Conservation (phyloP, 352 stramenopile genomes). For the Globisporangium nagaii region DNA sequence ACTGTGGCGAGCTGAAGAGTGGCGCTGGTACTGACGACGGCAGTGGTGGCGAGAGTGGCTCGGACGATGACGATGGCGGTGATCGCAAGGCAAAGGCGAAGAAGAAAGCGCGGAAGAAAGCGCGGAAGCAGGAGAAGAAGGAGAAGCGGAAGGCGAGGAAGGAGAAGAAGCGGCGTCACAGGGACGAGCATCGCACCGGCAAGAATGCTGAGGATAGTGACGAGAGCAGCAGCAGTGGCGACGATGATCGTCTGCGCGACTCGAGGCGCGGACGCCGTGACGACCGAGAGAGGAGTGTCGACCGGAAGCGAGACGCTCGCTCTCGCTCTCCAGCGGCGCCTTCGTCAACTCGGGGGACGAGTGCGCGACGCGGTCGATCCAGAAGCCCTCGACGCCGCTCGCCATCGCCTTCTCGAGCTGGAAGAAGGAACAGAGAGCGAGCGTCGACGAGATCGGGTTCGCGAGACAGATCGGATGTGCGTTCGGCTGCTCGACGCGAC, state of each 20-base stretch:
- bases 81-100: slow-evolving; percentile 2
- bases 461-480: neutral
- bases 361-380: neutral
- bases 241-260: neutral
- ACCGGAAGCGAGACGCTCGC: neutral
- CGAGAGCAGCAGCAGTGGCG: neutral
- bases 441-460: neutral
- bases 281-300: neutral
- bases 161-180: slow-evolving; percentile 26
- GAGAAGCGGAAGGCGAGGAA: slow-evolving; percentile 27
- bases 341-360: neutral
- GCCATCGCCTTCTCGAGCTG: neutral
- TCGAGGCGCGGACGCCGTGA: neutral
- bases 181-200: slow-evolving; percentile 11
- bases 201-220: neutral
- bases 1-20: slow-evolving; percentile 87
- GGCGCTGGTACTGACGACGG: neutral
- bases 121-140: slow-evolving; percentile 27
- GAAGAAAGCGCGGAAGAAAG: slow-evolving; percentile 18
- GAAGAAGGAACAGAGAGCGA: neutral
- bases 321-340: neutral
- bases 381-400: neutral
- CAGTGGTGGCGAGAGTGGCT: neutral
- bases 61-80: neutral
- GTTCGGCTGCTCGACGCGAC: neutral